Base-by-base conservation (phyloP, 2,329 filamentous ascomycete species). In the Ceratocystiopsis brevicomis region DNA sequence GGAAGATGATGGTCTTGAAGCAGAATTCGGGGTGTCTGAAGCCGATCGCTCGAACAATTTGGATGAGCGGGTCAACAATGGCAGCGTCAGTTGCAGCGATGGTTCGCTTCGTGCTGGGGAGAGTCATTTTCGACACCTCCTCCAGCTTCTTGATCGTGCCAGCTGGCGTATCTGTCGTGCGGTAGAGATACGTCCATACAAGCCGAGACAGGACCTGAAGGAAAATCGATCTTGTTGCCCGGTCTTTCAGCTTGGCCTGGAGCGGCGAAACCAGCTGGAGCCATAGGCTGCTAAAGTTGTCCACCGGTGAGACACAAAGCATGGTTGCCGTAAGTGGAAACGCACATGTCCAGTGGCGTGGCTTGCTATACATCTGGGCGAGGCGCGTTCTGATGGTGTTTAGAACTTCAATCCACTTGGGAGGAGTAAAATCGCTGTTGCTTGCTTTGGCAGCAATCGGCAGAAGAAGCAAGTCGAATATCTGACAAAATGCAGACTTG, bases 1-100 rank as follows among this genome's bases (percentile, higher is more conserved):
- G 90, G 53, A 95, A 96, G n/a, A 98, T 84, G 50, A 96, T 81
- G 39, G 69, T 83, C 51, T 79, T 75, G 60, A 96, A 94, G 60
- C 88, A 96, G 50, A 93, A 80, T 53, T 98, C 90, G 43, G 88
- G 87, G 52, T 92, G 76, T 55, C 84, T 92, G 63, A 81, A 95
- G 3, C 88, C 92, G 54, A 98, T 86, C 54, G 95, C 86, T 33
- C 92, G 76, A 48, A 96, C 87, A 30, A 96, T 76, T 53, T 96
- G 87, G 45, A 96, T 88, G 50, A 96, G 64, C 1, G 90, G 88
- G 40, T 95, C 87, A 2, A 82, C 79, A 47, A 92, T 79, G n/a
- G 77, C 70, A 0, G 78, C 71, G 48, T 98, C 90, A 2, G 83
- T 84, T 0, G 82, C 85, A 19, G 92, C 67, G 47, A 92, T 77